Evolutionary conservation across 2,329 filamentous ascomycete species (phyloP).

Genomic region (Ascochyta fabae): DNA sequence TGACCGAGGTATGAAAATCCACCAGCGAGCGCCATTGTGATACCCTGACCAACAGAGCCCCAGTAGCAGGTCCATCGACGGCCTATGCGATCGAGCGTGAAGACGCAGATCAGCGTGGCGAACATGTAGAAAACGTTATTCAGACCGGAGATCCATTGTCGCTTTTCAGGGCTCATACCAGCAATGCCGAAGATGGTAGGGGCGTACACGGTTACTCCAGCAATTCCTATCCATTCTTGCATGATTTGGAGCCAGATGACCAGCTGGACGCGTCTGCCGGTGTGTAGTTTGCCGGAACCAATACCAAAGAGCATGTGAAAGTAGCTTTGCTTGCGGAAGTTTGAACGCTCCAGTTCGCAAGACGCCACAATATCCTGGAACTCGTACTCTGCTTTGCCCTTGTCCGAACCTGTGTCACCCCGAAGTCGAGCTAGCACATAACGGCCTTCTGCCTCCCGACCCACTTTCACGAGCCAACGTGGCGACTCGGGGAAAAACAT

Average conservation of each 20-base stretch:
- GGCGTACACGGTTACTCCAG: slow-evolving; percentile 66
- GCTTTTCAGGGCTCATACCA: slow-evolving; percentile 62
- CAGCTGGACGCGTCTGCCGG: slow-evolving; percentile 70
- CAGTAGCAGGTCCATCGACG: slow-evolving; percentile 73
- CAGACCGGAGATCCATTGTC: slow-evolving; percentile 52
- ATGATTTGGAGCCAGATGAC: slow-evolving; percentile 76
- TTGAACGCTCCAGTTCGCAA: slow-evolving; percentile 61
- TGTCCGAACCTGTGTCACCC: slow-evolving; percentile 60
- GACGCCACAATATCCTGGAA: slow-evolving; percentile 72
- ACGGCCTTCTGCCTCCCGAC: slow-evolving; percentile 69
- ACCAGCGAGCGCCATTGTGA: slow-evolving; percentile 72
- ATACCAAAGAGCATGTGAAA: slow-evolving; percentile 71
- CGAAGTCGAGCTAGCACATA: slow-evolving; percentile 70
- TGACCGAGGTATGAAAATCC: slow-evolving; percentile 65
- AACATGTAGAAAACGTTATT: slow-evolving; percentile 66
- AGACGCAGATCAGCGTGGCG: slow-evolving; percentile 71
- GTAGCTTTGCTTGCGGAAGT: slow-evolving; percentile 63
- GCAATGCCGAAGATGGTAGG: slow-evolving; percentile 70
- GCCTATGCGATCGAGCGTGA: slow-evolving; percentile 72
- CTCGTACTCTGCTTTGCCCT: slow-evolving; percentile 55
- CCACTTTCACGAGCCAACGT: slow-evolving; percentile 70
- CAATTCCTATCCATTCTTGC: slow-evolving; percentile 74
- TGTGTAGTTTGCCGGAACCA: slow-evolving; percentile 70
- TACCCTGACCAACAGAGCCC: slow-evolving; percentile 68
- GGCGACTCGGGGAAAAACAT: slow-evolving; percentile 76